These are phyloP conservation scores for Pseudogymnoascus sp. DNA, from an alignment of 2,329 filamentous ascomycete genomes.

Conservation along the genomic window DNA sequence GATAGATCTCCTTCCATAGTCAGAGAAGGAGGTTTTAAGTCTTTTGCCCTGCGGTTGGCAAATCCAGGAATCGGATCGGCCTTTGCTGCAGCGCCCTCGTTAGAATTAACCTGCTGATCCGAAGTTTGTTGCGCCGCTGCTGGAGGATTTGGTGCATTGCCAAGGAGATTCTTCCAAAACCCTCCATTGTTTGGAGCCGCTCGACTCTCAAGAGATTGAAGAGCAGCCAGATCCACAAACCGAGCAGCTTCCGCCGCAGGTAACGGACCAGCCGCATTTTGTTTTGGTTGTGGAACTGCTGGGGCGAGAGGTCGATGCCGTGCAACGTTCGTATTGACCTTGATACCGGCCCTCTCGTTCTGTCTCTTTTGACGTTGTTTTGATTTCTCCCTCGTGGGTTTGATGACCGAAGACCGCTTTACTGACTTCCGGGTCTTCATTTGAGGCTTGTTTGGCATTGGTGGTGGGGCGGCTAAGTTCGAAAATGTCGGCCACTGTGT, in stretches of 20 bases:
- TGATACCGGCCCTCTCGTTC: conserved; percentile 56
- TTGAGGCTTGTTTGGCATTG: conserved; percentile 15
- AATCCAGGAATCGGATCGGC: not conserved
- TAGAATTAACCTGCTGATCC: not conserved
- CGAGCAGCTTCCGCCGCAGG: conserved; percentile 16
- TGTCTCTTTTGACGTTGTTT: conserved; percentile 52
- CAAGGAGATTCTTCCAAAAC: conserved; percentile 22
- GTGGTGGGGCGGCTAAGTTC: conserved; percentile 15
- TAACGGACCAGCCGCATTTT: conserved; percentile 2
- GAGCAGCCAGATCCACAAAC: conserved; percentile 47
- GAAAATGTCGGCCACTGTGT: conserved; percentile 19
- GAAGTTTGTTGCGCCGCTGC: not conserved
- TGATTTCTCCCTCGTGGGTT: conserved; percentile 41
- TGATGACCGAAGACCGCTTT: conserved; percentile 26
- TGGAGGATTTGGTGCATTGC: not conserved
- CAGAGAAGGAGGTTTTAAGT: conserved; percentile 1
- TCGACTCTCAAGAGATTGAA: conserved; percentile 47
- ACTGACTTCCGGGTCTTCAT: conserved; percentile 11
- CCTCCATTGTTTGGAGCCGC: conserved; percentile 13
- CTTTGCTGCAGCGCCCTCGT: not conserved
- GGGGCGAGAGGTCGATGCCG: conserved; percentile 37
- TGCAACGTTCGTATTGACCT: conserved; percentile 61
- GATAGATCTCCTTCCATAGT: conserved; percentile 43
- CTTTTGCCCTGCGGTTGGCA: not conserved
- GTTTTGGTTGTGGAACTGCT: conserved; percentile 30